These are phyloP conservation scores for Fusarium protoensiforme DNA, from an alignment of 2,329 filamentous ascomycete species.

Conservation along the genomic window DNA sequence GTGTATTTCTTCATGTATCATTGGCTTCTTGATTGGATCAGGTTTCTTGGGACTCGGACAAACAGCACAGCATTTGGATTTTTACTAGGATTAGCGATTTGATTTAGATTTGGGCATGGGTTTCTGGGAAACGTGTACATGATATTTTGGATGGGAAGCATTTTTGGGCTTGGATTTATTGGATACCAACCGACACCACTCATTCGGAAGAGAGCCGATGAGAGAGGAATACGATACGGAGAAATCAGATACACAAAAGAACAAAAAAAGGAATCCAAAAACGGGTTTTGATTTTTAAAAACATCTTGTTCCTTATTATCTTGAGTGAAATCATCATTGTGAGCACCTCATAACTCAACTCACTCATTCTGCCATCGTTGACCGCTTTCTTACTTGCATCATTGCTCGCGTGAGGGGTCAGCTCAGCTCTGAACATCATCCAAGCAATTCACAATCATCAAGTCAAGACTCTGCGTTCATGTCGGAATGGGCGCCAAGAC, in stretches of 20 bases:
- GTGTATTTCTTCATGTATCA: conserved; percentile 37
- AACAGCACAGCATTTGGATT: conserved; percentile 8
- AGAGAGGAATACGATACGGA: conserved; percentile 24
- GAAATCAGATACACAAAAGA: conserved; percentile 35
- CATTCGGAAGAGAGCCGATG: conserved; percentile 13
- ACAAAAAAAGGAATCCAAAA: conserved; percentile 27
- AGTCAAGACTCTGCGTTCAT: conserved; percentile 34
- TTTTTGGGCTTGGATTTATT: not conserved
- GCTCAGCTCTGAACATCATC: not conserved
- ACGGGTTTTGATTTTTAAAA: conserved; percentile 23
- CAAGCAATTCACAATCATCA: not conserved
- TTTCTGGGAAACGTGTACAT: conserved; percentile 5
- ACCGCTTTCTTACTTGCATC: conserved; percentile 11
- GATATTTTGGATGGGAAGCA: not conserved
- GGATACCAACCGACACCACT: conserved; percentile 22
- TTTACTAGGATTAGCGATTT: conserved; percentile 23
- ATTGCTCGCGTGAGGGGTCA: conserved; percentile 2
- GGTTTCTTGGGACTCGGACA: not conserved
- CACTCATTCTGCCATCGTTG: conserved; percentile 14
- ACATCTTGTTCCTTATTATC: not conserved
- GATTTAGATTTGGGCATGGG: conserved; percentile 18
- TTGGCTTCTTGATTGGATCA: conserved; percentile 13
- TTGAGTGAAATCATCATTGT: not conserved
- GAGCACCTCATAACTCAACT: not conserved
- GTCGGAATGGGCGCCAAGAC: conserved; percentile 55